Base-by-base conservation (phyloP, 306 rosid species). In the Ceratonia siliqua region DNA sequence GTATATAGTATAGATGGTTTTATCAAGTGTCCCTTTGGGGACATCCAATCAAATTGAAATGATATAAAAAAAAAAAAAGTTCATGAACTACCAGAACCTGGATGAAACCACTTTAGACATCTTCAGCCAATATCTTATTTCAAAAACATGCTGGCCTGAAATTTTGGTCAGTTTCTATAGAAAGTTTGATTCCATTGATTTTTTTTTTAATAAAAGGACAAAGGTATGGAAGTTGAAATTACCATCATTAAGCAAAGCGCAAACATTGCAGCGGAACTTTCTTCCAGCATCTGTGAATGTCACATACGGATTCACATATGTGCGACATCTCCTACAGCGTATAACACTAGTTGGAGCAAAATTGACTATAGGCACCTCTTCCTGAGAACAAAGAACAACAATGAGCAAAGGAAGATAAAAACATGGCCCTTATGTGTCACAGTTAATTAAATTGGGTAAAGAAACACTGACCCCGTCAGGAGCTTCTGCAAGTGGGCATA, bases 261-360 rank as follows among this genome's bases (percentile, higher is more conserved):
- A 95, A 52, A 95, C 89, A 56, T 92, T 95, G 85, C 99, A 95
- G 46, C 97, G 96, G 88, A 87, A 95, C 87, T 95, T 95, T 82
- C 99, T 87, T 81, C 98, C 99, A 50, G 90, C 85, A 83, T 95
- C 99, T 48, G 98, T 90, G 82, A 95, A 95, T 75, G 97, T 86
- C 76, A 91, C 91, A 72, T 78, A 90, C 46, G 98, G 99, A 75
- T 95, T 95, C 72, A 95, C 91, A 74, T 92, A 92, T 6, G 99
- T 89, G 74, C 99, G 99, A 70, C 99, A 95, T 78, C 99, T 90
- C 85, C 99, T 92, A 75, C 98, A 95, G 62, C 99, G 97, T 75
- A 95, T 89, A 68, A 95, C 92, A 82, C 97, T 87, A 14, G 96
- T 74, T 28, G 96, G 82, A 65, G 88, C 89, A 52, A 95, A 90